Conservation (phyloP, 1,284 basidiomycete species). For the Papiliotrema nemorosa region DNA sequence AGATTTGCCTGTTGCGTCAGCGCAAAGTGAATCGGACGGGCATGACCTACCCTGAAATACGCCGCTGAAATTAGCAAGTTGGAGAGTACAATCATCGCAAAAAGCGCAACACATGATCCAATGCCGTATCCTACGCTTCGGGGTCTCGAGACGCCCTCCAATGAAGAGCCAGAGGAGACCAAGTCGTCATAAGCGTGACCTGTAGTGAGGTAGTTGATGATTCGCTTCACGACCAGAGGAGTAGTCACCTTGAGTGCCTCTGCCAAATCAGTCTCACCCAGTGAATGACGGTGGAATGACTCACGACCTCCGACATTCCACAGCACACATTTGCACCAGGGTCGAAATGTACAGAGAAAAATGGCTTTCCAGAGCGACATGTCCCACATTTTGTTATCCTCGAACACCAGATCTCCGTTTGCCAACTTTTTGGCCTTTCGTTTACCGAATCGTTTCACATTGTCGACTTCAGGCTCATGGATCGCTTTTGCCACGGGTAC, state of each 20-base stretch:
- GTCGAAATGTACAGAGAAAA: slow-evolving; percentile 1
- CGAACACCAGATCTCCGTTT: slow-evolving; percentile 10
- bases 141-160: not conserved
- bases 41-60: not conserved
- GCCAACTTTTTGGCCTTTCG: slow-evolving; percentile 10
- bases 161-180: not conserved
- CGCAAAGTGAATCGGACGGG: not conserved
- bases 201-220: slow-evolving; percentile 8
- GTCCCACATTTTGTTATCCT: slow-evolving; percentile 51
- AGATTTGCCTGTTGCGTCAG: too few relatives aligned
- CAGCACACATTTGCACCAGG: not conserved
- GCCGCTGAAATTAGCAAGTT: not conserved
- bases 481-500: too few relatives aligned
- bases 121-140: slow-evolving; percentile 13
- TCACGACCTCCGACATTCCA: not conserved
- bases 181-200: slow-evolving; percentile 8
- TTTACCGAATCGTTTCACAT: slow-evolving; percentile 3
- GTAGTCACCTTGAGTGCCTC: slow-evolving; percentile 9
- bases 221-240: slow-evolving; percentile 13
- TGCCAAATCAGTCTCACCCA: too few relatives aligned
- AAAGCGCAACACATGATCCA: slow-evolving; percentile 11
- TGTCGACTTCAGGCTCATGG: not conserved
- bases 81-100: slow-evolving; percentile 9
- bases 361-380: slow-evolving; percentile 57
- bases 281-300: not conserved